Base-by-base conservation (phyloP, 2,329 filamentous ascomycete genomes). In the Bipolaris sorokiniana region DNA sequence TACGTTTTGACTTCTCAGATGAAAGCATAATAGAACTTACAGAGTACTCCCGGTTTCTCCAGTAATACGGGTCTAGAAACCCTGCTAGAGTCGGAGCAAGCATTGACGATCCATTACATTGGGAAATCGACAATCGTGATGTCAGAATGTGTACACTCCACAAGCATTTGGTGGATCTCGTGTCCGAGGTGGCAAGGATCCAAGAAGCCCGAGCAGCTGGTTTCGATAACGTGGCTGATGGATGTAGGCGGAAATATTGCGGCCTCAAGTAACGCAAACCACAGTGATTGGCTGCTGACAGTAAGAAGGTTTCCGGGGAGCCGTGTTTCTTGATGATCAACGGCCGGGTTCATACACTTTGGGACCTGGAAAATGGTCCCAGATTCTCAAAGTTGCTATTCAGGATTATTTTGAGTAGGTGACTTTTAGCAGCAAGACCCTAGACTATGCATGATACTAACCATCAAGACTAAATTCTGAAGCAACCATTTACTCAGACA, bases 221-320 rank as follows among this genome's bases (percentile, higher is more conserved):
- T 13, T 34, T 44, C 40, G 28, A 42, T 23, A 22, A 44, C 44
- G 52, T 58, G 51, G 44, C 36, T 23, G 31, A 47, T 36, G 28
- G 44, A 48, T 38, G 20, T 22, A 28, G 15, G 18, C n/a, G 20
- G 47, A 22, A 45, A 53, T 40, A 33, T 46, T 20, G 54, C 48
- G 49, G 37, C 56, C 41, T 54, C 63, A 64, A 55, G 63, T 67
- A 67, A 67, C 54, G 62, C 22, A 18, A 62, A 61, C 23, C 28
- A n/a, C 16, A 7, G 2, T 38, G 4, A 65, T 65, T 66, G 60
- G 64, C 22, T 54, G 10, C 26, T 3, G 28, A 3, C 3, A 31
- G 5, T 3, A 11, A 33, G 33, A 34, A 10, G 16, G 15, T 38
- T 13, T n/a, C 36, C 23, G n/a, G 40, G 28, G 23, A 55, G 28